Evolutionary conservation across 1,284 basidiomycete species (phyloP), one percentile per base, ranked within the genome.

Genomic region (Cutaneotrichosporon sp.): DNA sequence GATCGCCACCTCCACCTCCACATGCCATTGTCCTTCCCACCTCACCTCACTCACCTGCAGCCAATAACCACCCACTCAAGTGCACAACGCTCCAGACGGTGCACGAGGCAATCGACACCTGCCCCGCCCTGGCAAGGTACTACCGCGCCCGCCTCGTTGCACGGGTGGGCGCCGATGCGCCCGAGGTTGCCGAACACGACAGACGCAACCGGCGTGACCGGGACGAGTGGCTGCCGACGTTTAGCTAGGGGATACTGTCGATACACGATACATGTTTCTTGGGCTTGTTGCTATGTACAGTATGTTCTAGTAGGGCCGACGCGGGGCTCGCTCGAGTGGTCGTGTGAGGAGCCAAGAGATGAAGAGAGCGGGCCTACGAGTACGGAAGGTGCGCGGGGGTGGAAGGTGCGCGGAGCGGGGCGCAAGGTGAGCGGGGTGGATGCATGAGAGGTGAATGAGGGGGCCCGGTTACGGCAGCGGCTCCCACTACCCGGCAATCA

Each of bases 31-130:
- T 49, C 18, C 18, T 58, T 58, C 34, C 51, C 54, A 14, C 33
- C n/a, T n/a, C n/a, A n/a, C n/a, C n/a, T n/a, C n/a, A n/a, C n/a
- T n/a, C n/a, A n/a, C n/a, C n/a, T n/a, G n/a, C 50, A 74, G 76
- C 76, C 54, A 73, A 73, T 45, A 74, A 76, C 55, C 72, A 75
- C 34, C 77, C 77, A 2, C 66, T 78, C n/a, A 73, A 59, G 65
- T 31, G 45, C 29, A 71, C 72, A 46, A 71, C 73, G 3, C 64
- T 69, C 16, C 66, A 72, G 42, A 78, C 77, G 42, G 67, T 80
- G 11, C 54, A 68, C 38, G 78, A 79, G 62, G 70, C 72, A 1
- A 56, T 79, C 3, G 78, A 79, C 49, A 70, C 72, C 14, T 75
- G 70, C 8, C 73, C 74, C 0, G 38, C 68, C 11, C 76, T 80